Base-by-base conservation (phyloP, 2,329 filamentous ascomycete genomes). In the Cytospora mali region DNA sequence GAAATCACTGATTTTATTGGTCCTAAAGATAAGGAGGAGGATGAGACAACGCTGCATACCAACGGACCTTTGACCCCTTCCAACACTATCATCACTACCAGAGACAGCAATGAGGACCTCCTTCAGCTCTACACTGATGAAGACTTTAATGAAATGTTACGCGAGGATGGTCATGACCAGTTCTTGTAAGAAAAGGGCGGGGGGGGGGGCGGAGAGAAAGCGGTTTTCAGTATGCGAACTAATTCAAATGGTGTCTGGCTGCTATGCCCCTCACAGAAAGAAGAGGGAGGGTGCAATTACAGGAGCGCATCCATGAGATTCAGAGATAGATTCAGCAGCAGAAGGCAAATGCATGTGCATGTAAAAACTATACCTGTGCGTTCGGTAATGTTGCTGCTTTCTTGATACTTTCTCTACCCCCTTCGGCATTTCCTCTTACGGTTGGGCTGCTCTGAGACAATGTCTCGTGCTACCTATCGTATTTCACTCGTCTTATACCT, bases 41-140 rank as follows among this genome's bases (percentile, higher is more conserved):
- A 52, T 18, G 59, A 64, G 29, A 50, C 27, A 16, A 49, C 48
- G 25, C 16, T 50, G 23, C 39, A 42, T 7, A 18, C 55, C 16
- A 25, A 28, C 1, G 50, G 42, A 9, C 60, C 53, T 3, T 29
- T 57, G 48, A 60, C 56, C 7, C 53, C 63, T 31, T 55, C 35
- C 28, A 48, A 61, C 39, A 29, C 23, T 14, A 39, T 55, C 10
- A 28, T 54, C 11, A 60, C 48, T 29, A 53, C 31, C 23, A n/a
- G 31, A 21, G 56, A 62, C 25, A 60, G 61, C 29, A 62, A 58
- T 18, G 63, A 65, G 48, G 61, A 65, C n/a, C 48, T 65, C 29
- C 16, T 65, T 39, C 27, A 53, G 39, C 39, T 61, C 21, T 65
- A 65, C 18, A 42, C 49, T 14, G 53, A 63, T 25, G 29, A 53